phyloP scores from a whole-genome alignment of 169 alveolate species.

The Ichthyophthirius multifiliis region DNA sequence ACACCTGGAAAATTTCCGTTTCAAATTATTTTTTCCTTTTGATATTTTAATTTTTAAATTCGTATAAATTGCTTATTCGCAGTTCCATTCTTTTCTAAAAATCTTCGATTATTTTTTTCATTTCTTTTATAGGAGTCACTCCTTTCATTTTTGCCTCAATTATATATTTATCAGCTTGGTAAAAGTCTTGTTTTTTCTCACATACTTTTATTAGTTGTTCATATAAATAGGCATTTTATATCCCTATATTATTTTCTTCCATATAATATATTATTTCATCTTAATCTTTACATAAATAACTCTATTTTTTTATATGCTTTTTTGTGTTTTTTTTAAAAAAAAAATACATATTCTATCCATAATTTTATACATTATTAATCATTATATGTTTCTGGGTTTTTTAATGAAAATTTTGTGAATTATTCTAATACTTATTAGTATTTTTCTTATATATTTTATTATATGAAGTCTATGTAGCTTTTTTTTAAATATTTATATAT shows the following conservation, averaged over 20 bases:
- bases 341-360: not conserved
- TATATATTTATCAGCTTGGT: not conserved
- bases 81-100: not conserved
- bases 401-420: no score
- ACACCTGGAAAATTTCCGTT: not conserved
- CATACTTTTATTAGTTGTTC: not conserved
- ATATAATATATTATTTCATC: not conserved
- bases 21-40: not conserved
- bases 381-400: no score
- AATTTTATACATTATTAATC: not conserved
- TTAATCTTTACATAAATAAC: not conserved
- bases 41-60: not conserved
- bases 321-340: not conserved
- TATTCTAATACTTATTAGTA: no score
- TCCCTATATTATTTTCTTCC: slow-evolving; percentile 7
- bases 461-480: no score
- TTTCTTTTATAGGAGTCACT: not conserved
- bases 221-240: not conserved
- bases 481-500: no score
- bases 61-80: not conserved
- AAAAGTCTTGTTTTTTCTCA: not conserved
- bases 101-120: not conserved
- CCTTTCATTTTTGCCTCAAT: not conserved
- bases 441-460: no score
- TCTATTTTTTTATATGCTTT: not conserved